Conservation (phyloP, 768 basidiomycete species). For the Boletales sp. region DNA sequence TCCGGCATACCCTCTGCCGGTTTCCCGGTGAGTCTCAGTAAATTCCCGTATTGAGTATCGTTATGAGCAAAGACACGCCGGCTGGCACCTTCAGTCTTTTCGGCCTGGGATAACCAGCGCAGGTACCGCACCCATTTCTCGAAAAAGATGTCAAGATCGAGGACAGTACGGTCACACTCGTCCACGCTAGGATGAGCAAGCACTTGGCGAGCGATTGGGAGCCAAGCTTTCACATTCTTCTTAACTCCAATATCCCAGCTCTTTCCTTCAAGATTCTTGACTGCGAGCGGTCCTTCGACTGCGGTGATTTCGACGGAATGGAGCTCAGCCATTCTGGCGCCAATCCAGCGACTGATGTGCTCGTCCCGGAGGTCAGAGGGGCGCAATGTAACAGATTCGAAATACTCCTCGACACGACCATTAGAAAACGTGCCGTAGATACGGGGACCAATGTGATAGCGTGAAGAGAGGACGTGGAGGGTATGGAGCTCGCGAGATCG, state of each 20-base stretch:
- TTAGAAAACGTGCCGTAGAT: slow-evolving; percentile 95
- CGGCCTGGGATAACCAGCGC: slow-evolving; percentile 61
- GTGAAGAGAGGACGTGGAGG: slow-evolving; percentile 84
- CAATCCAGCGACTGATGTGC: slow-evolving; percentile 79
- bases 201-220: slow-evolving; percentile 69
- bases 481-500: slow-evolving; percentile 83
- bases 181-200: slow-evolving; percentile 55
- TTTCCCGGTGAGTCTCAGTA: slow-evolving; percentile 61
- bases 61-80: slow-evolving; percentile 85
- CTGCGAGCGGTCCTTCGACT: slow-evolving; percentile 47
- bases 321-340: slow-evolving; percentile 92
- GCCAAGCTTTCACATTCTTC: slow-evolving; percentile 71
- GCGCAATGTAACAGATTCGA: slow-evolving; percentile 80
- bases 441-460: slow-evolving; percentile 84
- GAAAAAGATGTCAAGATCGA: slow-evolving; percentile 65
- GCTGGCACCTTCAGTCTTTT: slow-evolving; percentile 56
- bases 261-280: slow-evolving; percentile 39
- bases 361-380: slow-evolving; percentile 76
- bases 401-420: slow-evolving; percentile 94
- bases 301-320: slow-evolving; percentile 84
- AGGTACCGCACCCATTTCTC: slow-evolving; percentile 66
- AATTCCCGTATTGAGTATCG: slow-evolving; percentile 94
- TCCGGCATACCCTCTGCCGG: slow-evolving; percentile 55
- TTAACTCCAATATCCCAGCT: slow-evolving; percentile 58
- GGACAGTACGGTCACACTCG: slow-evolving; percentile 41